Base-by-base conservation (phyloP, 2,329 filamentous ascomycete species). In the Torrubiella hemipterigena region DNA sequence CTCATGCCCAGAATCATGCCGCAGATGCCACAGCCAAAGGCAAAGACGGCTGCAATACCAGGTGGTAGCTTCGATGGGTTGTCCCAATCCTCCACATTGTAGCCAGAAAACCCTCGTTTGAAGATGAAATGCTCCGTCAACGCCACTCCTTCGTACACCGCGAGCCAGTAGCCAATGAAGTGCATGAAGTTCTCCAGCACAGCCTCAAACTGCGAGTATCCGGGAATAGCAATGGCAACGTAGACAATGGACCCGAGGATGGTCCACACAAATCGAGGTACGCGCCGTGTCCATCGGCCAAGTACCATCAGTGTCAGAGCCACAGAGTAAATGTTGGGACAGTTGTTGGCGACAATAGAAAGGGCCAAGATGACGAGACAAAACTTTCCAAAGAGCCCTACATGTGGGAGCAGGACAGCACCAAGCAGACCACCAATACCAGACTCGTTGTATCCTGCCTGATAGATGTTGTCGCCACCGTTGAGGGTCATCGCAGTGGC, bases 131-230 rank as follows among this genome's bases (percentile, higher is more conserved):
- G 79, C 33, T 84, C 79, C 2, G 65, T 58, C 13, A 83, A 49
- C 1, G 69, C 61, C 39, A 84, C 70, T 28, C 69, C 77, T 40
- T 73, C 69, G 55, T 84, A 85, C 43, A 84, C 81, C 29, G 77
- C 73, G 2, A 84, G 63, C 78, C 80, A 85, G 59, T 84, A 85
- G 3, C 70, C 71, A 38, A 76, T 75, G 31, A 77, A 49, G 38
- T 71, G 54, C 73, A 84, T 80, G 55, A 84, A 81, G 52, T 81
- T 78, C 48, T 78, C 67, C 11, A 84, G 61, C 4, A 79, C 67
- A 6, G 51, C 48, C 40, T 75, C 70, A 49, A 83, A 83, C 46
- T 77, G 62, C 5, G 54, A 55, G 55, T 81, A 82, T 2, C 76
- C 80, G 0, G 77, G 76, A 31, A 85, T 78, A 7, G 76, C 71